Percentiles rank a stretch among this genome's conserved stretches.
phyloP scores from a whole-genome alignment of 257 asterid species.

The Jaltomata sinuosa region DNA sequence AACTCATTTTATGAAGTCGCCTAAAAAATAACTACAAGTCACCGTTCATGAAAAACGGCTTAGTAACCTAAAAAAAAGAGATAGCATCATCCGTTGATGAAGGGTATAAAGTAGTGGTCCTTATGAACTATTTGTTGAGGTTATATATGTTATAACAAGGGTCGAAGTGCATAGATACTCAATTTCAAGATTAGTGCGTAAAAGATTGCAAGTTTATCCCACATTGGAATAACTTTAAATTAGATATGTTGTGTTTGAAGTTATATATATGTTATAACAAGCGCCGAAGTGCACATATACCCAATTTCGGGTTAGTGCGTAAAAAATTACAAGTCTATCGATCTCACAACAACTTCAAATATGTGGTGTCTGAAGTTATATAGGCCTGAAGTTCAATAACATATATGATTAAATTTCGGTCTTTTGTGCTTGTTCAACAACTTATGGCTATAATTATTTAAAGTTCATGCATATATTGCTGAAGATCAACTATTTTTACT shows the following conservation, averaged over 20 bases:
- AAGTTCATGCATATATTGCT: not conserved
- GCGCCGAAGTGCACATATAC: not conserved
- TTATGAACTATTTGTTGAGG: not conserved
- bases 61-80: not conserved
- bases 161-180: not conserved
- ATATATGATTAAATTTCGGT: not conserved
- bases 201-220: too few relatives aligned
- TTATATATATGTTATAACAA: not conserved
- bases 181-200: too few relatives aligned
- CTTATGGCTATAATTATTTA: not conserved
- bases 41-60: too few relatives aligned
- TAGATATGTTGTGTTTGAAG: too few relatives aligned
- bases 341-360: not conserved
- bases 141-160: not conserved
- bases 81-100: too few relatives aligned
- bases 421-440: not conserved
- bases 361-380: accelerated
- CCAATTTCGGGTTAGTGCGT: too few relatives aligned
- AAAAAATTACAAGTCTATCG: too few relatives aligned
- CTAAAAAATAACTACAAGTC: not conserved
- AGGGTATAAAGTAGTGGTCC: too few relatives aligned
- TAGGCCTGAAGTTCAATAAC: accelerated
- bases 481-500: not conserved
- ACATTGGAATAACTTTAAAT: too few relatives aligned
- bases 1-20: too few relatives aligned